phyloP scores from a whole-genome alignment of 176 grass and related monocot species.

The Carex scoparia region DNA sequence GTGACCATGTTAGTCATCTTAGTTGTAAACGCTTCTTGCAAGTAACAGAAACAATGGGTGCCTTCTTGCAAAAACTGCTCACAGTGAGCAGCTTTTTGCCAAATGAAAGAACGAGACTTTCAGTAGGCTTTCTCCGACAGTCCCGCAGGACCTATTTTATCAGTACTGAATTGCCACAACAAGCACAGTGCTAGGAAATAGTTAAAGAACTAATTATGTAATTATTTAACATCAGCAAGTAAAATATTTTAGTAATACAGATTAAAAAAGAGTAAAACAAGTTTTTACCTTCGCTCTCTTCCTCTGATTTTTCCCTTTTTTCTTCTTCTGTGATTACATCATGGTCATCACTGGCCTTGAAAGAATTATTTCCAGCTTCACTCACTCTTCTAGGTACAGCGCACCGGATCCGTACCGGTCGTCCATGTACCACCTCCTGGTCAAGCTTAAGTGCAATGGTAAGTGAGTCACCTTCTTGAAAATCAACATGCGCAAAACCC shows the following conservation, averaged over 20 bases:
- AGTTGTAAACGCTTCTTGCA: neutral
- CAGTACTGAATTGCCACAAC: neutral
- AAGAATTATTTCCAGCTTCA: constrained; percentile 14
- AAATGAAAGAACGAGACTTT: neutral
- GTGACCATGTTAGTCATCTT: neutral
- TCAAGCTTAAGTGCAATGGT: constrained; percentile 65
- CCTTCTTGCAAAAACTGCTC: neutral
- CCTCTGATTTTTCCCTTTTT: neutral
- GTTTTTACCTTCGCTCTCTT: neutral
- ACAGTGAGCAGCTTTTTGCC: neutral
- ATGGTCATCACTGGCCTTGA: constrained; percentile 10
- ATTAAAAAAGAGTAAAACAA: neutral
- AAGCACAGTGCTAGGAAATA: too few relatives aligned
- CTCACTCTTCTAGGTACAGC: constrained; percentile 54
- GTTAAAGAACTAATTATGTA: neutral
- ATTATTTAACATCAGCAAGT: neutral
- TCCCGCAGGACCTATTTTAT: neutral
- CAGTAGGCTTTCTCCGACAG: neutral
- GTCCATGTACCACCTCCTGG: constrained; percentile 58
- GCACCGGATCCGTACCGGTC: constrained; percentile 69
- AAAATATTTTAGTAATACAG: neutral
- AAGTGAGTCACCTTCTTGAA: constrained; percentile 51
- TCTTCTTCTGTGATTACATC: constrained; percentile 4
- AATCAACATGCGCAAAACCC: constrained; percentile 75
- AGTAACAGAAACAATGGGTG: neutral